Conservation (phyloP, 192 early-diverging fungal species). For the Bifiguratus adelaidae region DNA sequence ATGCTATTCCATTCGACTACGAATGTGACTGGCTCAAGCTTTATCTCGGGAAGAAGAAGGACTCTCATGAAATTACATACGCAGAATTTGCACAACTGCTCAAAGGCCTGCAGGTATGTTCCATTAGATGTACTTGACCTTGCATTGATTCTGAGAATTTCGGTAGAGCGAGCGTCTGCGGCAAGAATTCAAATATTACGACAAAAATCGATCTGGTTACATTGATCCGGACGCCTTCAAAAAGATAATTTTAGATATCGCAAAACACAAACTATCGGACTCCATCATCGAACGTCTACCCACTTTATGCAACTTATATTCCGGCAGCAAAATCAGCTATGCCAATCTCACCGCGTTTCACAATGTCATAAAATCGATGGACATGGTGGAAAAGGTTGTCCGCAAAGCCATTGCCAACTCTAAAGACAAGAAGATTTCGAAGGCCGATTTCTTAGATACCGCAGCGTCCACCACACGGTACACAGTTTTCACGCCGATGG, state of each 20-base stretch:
- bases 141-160: too few relatives aligned
- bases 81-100: slow-evolving; percentile 62
- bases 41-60: slow-evolving; percentile 44
- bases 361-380: slow-evolving; percentile 50
- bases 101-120: slow-evolving; percentile 60
- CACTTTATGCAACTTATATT: slow-evolving; percentile 43
- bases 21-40: slow-evolving; percentile 65
- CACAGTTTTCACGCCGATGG: slow-evolving; percentile 59
- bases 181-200: slow-evolving; percentile 61
- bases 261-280: slow-evolving; percentile 54
- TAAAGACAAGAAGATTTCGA: slow-evolving; percentile 42
- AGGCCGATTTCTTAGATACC: slow-evolving; percentile 46
- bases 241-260: slow-evolving; percentile 48
- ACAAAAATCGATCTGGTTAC: slow-evolving; percentile 47
- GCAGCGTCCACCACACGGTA: slow-evolving; percentile 44
- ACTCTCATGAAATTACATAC: slow-evolving; percentile 46
- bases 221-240: slow-evolving; percentile 48
- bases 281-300: slow-evolving; percentile 52
- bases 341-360: slow-evolving; percentile 52
- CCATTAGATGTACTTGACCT: too few relatives aligned
- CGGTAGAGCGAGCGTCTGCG: slow-evolving; percentile 55
- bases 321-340: slow-evolving; percentile 47
- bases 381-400: slow-evolving; percentile 57
- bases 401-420: slow-evolving; percentile 32
- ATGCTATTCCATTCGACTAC: slow-evolving; percentile 56